Evolutionary conservation across 169 alveolate species (phyloP).

Genomic region (Fabrea salina): DNA sequence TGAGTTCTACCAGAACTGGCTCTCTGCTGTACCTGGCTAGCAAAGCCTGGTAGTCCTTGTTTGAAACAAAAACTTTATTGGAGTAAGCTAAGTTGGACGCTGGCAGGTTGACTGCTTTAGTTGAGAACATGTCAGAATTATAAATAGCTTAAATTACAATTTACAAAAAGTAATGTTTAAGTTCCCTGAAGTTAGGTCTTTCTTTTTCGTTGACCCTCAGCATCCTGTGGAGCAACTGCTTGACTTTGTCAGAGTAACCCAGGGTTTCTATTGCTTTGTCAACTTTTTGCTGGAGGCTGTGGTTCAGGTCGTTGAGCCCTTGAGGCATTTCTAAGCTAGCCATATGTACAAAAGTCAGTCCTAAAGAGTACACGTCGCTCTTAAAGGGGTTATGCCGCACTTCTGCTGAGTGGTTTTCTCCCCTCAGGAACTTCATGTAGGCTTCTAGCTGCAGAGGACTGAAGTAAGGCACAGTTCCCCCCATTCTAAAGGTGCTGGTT

Average conservation of each 20-base stretch:
- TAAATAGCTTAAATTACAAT: too few relatives aligned
- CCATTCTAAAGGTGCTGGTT: background rate
- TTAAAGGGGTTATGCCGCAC: constrained; percentile 73
- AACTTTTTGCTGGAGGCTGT: background rate
- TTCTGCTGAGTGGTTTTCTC: background rate
- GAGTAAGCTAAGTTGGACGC: constrained; percentile 4
- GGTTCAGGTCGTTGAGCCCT: constrained; percentile 50
- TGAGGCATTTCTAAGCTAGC: constrained; percentile 68
- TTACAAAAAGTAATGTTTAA: too few relatives aligned
- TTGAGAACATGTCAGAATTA: background rate
- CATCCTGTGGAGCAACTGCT: background rate
- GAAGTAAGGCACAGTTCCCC: constrained; percentile 2
- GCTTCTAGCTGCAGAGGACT: constrained; percentile 11
- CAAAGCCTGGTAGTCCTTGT: background rate
- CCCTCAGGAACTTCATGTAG: background rate
- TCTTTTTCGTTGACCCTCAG: background rate
- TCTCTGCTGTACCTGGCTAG: background rate
- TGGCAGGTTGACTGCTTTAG: background rate
- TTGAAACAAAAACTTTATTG: constrained; percentile 6
- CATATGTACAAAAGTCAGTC: constrained; percentile 63
- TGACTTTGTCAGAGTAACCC: background rate
- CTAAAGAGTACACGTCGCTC: constrained; percentile 76
- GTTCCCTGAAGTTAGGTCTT: background rate
- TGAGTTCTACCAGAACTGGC: constrained; percentile 44
- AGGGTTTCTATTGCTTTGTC: background rate